Evolutionary conservation across 2,329 filamentous ascomycete genomes (phyloP).

Genomic region (Ophiostoma sp.): DNA sequence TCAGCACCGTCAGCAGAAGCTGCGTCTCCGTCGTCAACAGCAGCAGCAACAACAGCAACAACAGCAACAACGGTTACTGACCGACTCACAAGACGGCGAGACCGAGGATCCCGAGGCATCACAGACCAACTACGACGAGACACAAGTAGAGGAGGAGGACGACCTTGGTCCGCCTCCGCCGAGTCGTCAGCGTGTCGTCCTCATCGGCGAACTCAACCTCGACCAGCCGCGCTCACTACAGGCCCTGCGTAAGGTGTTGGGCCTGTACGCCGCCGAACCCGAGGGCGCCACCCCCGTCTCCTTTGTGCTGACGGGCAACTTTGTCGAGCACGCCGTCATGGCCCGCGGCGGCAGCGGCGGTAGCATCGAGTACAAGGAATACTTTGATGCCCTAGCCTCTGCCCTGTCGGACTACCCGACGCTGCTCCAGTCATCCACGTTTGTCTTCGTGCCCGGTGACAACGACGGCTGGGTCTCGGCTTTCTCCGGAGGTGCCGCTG

Average conservation of each 20-base stretch:
- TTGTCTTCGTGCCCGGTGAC: conserved; percentile 92
- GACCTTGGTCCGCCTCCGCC: conserved; percentile 29
- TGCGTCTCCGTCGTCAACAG: conserved; percentile 6
- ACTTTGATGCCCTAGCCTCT: conserved; percentile 84
- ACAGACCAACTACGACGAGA: neutral
- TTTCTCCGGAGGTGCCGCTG: conserved; percentile 73
- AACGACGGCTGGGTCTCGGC: conserved; percentile 96
- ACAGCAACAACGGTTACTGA: conserved; percentile 16
- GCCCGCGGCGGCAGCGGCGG: conserved; percentile 69
- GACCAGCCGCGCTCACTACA: conserved; percentile 80
- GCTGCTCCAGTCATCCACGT: conserved; percentile 76
- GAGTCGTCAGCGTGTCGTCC: conserved; percentile 60
- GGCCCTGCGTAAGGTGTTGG: conserved; percentile 76
- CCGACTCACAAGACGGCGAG: conserved; percentile 26
- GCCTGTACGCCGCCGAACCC: conserved; percentile 67
- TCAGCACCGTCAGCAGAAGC: conserved; percentile 30
- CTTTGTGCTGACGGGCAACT: conserved; percentile 85
- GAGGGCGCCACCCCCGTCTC: conserved; percentile 68
- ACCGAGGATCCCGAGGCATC: neutral
- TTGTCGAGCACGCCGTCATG: conserved; percentile 66
- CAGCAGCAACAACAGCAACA: conserved; percentile 31
- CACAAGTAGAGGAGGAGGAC: neutral
- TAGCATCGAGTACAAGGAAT: conserved; percentile 95
- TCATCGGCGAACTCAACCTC: conserved; percentile 83
- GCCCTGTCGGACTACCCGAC: conserved; percentile 80